phyloP scores from a whole-genome alignment of 2,329 filamentous ascomycete species.

The Zymoseptoria crescenta region DNA sequence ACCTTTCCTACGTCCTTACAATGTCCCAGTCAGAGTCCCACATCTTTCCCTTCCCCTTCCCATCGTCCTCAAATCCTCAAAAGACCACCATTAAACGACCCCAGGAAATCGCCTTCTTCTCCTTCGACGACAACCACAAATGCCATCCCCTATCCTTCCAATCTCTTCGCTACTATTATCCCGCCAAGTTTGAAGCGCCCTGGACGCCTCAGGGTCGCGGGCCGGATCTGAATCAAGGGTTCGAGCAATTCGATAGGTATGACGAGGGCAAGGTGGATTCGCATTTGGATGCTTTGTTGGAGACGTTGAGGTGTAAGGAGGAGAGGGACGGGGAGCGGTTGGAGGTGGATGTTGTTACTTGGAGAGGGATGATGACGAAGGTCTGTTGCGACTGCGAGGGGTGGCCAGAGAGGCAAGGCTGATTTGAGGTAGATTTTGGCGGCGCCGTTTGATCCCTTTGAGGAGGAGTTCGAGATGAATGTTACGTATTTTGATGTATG shows the following conservation, averaged over 20 bases:
- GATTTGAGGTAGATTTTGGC: conserved; percentile 64
- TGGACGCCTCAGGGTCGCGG: conserved; percentile 33
- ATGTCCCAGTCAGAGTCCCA: neutral
- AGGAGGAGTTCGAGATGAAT: conserved; percentile 87
- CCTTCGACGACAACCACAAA: conserved; percentile 75
- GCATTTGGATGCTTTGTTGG: conserved; percentile 76
- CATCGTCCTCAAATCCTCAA: neutral
- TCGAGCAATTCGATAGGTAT: conserved; percentile 66
- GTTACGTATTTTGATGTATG: conserved; percentile 80
- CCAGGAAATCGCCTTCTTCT: conserved; percentile 86
- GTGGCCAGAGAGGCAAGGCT: neutral
- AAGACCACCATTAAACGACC: conserved; percentile 65
- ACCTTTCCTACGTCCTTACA: neutral
- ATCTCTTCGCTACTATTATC: conserved; percentile 51
- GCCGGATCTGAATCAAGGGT: conserved; percentile 70
- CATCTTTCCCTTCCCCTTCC: neutral
- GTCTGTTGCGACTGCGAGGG: conserved; percentile 39
- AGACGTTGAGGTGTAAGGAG: conserved; percentile 67
- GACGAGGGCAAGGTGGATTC: conserved; percentile 77
- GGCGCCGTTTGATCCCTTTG: conserved; percentile 70
- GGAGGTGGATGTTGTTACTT: conserved; percentile 77
- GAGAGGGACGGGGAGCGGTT: conserved; percentile 41
- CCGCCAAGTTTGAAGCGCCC: conserved; percentile 42
- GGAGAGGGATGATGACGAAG: conserved; percentile 99
- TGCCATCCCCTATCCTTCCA: conserved; percentile 65